Conservation (phyloP, 2,329 filamentous ascomycete species). For the Ophiocordyceps camponoti-saundersi region DNA sequence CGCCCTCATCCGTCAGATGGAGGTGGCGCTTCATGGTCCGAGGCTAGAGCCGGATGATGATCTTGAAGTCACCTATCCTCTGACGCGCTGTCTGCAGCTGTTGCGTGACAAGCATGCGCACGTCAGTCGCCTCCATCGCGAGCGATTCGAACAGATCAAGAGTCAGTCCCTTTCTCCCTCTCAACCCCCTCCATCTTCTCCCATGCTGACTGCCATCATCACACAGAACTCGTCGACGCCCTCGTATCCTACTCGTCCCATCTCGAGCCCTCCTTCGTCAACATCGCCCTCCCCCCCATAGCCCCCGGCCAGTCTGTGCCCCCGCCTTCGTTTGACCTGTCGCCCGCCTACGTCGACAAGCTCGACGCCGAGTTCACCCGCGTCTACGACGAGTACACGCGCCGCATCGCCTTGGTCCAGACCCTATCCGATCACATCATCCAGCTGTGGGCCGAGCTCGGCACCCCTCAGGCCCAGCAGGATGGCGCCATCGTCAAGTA, state of each 20-base stretch:
- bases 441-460: constrained; percentile 87
- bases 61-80: constrained; percentile 64
- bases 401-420: constrained; percentile 61
- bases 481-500: constrained; percentile 75
- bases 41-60: constrained; percentile 43
- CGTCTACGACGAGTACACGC: constrained; percentile 92
- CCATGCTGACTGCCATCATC: too few species aligned
- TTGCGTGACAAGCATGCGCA: constrained; percentile 77
- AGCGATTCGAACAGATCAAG: constrained; percentile 89
- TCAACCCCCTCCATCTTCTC: too few species aligned
- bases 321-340: constrained; percentile 79
- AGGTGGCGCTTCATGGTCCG: constrained; percentile 67
- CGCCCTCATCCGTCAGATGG: constrained; percentile 82
- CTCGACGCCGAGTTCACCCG: constrained; percentile 84
- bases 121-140: constrained; percentile 67
- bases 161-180: constrained; percentile 36
- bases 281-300: constrained; percentile 70
- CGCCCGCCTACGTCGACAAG: constrained; percentile 67
- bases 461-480: constrained; percentile 83
- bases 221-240: constrained; percentile 74
- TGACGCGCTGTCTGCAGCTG: constrained; percentile 59
- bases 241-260: constrained; percentile 94
- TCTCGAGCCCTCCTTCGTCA: constrained; percentile 76
- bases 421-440: constrained; percentile 70
- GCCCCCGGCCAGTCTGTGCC: constrained; percentile 59